Evolutionary conservation across 805 yeast species (phyloP).

Genomic region (Zygosaccharomyces gambellarensis): DNA sequence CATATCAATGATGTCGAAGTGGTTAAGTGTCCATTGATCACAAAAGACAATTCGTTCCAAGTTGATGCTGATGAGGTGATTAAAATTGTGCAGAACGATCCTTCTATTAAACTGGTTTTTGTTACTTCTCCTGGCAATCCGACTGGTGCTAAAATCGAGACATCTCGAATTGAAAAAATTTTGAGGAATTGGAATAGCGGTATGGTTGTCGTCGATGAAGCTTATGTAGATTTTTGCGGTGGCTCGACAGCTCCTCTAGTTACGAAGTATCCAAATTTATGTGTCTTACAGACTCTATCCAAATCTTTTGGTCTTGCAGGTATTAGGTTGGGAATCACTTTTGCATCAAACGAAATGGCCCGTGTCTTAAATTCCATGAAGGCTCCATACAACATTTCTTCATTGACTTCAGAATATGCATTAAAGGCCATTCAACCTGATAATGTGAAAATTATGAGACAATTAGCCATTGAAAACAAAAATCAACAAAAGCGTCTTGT

Average conservation of each 20-base stretch:
- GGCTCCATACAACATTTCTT: conserved; percentile 91
- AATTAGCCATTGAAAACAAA: conserved; percentile 45
- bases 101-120: conserved; percentile 66
- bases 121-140: conserved; percentile 98
- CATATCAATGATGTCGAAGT: conserved; percentile 81
- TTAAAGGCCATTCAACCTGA: conserved; percentile 58
- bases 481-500: conserved; percentile 54
- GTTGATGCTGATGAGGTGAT: conserved; percentile 54
- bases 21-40: conserved; percentile 61
- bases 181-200: conserved; percentile 60
- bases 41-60: conserved; percentile 56
- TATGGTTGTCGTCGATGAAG: conserved; percentile 85
- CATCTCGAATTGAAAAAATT: conserved; percentile 45
- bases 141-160: conserved; percentile 63
- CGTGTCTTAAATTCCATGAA: conserved; percentile 78
- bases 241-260: conserved; percentile 75
- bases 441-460: conserved; percentile 57
- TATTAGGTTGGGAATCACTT: conserved; percentile 82
- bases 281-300: conserved; percentile 86
- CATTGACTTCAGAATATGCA: conserved; percentile 73
- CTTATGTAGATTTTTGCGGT: conserved; percentile 85
- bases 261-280: conserved; percentile 73
- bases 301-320: conserved; percentile 97
- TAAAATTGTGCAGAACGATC: conserved; percentile 49
- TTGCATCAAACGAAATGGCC: conserved; percentile 55